phyloP scores from a whole-genome alignment of 1,139 yeast species.

The Suhomyces taliae region DNA sequence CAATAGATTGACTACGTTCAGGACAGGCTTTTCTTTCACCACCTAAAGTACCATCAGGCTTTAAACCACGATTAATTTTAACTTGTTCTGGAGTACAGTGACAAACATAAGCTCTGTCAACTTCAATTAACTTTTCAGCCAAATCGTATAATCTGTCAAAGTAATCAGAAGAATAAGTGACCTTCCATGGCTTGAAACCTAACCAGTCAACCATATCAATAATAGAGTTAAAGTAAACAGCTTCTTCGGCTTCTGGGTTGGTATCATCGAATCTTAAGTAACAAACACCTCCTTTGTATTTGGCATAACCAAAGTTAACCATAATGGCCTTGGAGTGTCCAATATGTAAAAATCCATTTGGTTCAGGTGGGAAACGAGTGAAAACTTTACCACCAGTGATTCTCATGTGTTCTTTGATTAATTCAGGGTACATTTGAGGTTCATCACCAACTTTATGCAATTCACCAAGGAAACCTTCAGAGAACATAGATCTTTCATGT shows the following conservation, averaged over 20 bases:
- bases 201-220: conserved; percentile 86
- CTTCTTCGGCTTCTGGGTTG: conserved; percentile 98
- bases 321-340: conserved; percentile 98
- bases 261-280: conserved; percentile 96
- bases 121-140: conserved; percentile 74
- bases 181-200: conserved; percentile 88
- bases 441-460: conserved; percentile 95
- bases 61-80: conserved; percentile 84
- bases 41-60: conserved; percentile 88
- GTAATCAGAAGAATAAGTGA: conserved; percentile 95
- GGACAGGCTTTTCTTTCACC: conserved; percentile 85
- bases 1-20: conserved; percentile 69
- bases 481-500: conserved; percentile 74
- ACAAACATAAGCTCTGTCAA: conserved; percentile 84
- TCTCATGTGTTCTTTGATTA: conserved; percentile 75
- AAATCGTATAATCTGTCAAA: conserved; percentile 83
- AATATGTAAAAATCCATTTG: conserved; percentile 93
- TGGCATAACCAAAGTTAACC: conserved; percentile 94
- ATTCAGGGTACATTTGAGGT: conserved; percentile 84
- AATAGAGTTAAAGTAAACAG: conserved; percentile 81
- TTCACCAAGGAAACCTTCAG: conserved; percentile 94
- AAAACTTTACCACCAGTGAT: conserved; percentile 79
- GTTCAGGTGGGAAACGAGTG: conserved; percentile 98
- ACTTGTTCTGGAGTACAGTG: conserved; percentile 93
- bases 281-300: conserved; percentile 79